These are phyloP conservation scores for Fusarium marasasianum DNA, from an alignment of 2,329 filamentous ascomycete species.

Conservation along the genomic window DNA sequence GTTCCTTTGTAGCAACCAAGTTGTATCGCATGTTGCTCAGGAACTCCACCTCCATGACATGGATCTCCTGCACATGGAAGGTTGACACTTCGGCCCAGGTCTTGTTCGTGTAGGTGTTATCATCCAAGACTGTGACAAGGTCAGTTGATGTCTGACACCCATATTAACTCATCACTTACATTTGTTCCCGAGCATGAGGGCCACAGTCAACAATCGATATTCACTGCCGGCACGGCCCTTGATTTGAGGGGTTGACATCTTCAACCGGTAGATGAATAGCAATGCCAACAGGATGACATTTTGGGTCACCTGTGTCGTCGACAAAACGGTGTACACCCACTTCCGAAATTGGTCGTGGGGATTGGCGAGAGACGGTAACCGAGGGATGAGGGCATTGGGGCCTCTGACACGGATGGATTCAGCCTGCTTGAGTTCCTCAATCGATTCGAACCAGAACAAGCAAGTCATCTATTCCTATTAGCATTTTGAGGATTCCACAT, in stretches of 20 bases:
- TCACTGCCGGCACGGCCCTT: conserved; percentile 94
- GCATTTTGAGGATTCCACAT: neutral
- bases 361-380: conserved; percentile 75
- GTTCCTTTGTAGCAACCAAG: conserved; percentile 82
- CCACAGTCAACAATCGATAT: conserved; percentile 90
- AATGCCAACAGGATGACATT: conserved; percentile 93
- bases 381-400: conserved; percentile 53
- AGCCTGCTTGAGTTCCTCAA: conserved; percentile 78
- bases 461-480: conserved; percentile 79
- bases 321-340: conserved; percentile 91
- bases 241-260: conserved; percentile 87
- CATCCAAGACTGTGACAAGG: conserved; percentile 77
- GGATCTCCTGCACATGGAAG: conserved; percentile 92
- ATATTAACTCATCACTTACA: conserved; percentile 63
- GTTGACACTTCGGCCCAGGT: conserved; percentile 98
- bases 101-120: conserved; percentile 99
- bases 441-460: conserved; percentile 96
- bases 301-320: conserved; percentile 94
- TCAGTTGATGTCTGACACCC: conserved; percentile 33
- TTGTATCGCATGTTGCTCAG: conserved; percentile 98
- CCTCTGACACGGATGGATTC: conserved; percentile 65
- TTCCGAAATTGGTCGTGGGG: conserved; percentile 86
- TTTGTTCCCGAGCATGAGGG: conserved; percentile 98
- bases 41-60: conserved; percentile 99
- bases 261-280: conserved; percentile 91